Conservation (phyloP, 106 monocot genomes). For the Chionographis japonica region DNA sequence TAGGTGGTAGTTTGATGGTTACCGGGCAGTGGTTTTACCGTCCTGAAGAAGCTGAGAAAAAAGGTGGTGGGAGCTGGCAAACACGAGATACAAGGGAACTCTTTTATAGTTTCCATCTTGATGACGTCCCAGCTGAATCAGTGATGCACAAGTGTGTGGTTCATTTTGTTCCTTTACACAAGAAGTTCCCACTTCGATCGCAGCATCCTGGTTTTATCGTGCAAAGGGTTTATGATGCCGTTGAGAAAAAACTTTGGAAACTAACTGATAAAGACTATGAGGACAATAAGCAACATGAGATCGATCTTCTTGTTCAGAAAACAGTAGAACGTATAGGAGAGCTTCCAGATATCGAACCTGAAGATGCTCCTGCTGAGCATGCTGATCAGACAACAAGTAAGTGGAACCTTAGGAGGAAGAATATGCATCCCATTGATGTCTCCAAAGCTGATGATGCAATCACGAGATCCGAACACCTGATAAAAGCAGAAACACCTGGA, state of each 20-base stretch:
- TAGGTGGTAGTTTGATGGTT: constrained; percentile 57
- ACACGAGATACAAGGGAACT: constrained; percentile 73
- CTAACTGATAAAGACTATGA: constrained; percentile 94
- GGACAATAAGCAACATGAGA: constrained; percentile 82
- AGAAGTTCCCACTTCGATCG: constrained; percentile 70
- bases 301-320: constrained; percentile 72
- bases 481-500: constrained; percentile 65
- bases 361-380: constrained; percentile 31
- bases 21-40: constrained; percentile 98
- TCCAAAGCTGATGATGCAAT: constrained; percentile 30
- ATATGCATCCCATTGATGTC: constrained; percentile 50
- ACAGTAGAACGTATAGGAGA: constrained; percentile 74
- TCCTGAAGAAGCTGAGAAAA: constrained; percentile 91
- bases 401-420: constrained; percentile 49
- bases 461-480: constrained; percentile 25
- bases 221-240: constrained; percentile 85
- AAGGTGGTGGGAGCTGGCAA: constrained; percentile 82
- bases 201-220: constrained; percentile 88
- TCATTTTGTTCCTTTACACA: constrained; percentile 87
- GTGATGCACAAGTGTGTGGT: constrained; percentile 97
- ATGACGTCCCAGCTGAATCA: constrained; percentile 93
- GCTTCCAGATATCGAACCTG: constrained; percentile 62
- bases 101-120: constrained; percentile 93
- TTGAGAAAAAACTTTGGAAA: constrained; percentile 78
- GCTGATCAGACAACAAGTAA: constrained; percentile 34